Percentiles rank a stretch among this genome's conserved stretches.
Conservation (phyloP, 1,284 basidiomycete species). For the Termitomyces sp. region DNA sequence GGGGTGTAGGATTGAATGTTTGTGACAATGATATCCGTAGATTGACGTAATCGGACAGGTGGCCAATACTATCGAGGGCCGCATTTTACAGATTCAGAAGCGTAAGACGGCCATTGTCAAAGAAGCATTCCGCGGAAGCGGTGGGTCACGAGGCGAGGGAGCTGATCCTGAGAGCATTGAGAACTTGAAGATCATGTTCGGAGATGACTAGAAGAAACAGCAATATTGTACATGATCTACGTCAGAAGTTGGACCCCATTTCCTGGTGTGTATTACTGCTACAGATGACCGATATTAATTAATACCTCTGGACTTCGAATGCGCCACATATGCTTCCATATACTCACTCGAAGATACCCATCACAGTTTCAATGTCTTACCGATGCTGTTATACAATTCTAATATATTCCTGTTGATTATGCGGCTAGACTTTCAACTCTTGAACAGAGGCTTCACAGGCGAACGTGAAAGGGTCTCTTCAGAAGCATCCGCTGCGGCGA, state of each 20-base stretch:
- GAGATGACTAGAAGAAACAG: constrained; percentile 27
- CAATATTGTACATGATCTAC: neutral
- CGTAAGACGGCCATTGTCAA: constrained; percentile 83
- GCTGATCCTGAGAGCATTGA: constrained; percentile 67
- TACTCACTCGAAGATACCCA: neutral
- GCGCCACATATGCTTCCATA: neutral
- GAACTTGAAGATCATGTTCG: constrained; percentile 76
- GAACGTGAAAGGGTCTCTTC: constrained; percentile 26
- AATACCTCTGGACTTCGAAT: neutral
- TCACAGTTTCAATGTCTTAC: neutral
- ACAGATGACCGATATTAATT: neutral
- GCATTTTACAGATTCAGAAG: constrained; percentile 85
- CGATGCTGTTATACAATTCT: neutral
- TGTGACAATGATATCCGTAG: constrained; percentile 17
- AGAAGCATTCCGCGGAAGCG: constrained; percentile 64
- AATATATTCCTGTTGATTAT: neutral
- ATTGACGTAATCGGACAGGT: constrained; percentile 38
- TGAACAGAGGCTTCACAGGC: constrained; percentile 24
- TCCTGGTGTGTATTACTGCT: neutral
- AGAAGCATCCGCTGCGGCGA: constrained; percentile 28
- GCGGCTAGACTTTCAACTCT: neutral
- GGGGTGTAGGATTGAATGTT: constrained; percentile 89
- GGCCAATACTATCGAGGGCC: constrained; percentile 70
- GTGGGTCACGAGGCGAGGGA: constrained; percentile 26
- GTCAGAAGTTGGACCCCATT: neutral